A percentile compares a stretch with the other conserved stretches of the same genome.
Conservation (phyloP, 2,329 filamentous ascomycete species). For the Chaetomiaceae sp. region DNA sequence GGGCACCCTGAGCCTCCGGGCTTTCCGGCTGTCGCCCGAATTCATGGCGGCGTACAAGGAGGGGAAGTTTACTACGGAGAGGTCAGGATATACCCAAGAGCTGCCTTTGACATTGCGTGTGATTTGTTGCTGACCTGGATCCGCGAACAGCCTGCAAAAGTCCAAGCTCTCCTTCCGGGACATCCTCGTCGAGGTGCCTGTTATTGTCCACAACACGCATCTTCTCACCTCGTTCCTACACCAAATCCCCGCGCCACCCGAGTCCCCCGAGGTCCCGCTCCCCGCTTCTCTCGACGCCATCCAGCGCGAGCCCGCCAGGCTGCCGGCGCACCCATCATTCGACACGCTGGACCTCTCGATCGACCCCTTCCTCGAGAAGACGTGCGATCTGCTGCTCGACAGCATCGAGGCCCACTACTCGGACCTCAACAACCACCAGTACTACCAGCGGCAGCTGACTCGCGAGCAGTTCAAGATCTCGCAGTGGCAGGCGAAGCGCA, state of each 20-base stretch:
- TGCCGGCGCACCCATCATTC: conserved; percentile 79
- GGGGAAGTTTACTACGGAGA: conserved; percentile 94
- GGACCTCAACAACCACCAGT: conserved; percentile 98
- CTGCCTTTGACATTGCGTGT: conserved; percentile 25
- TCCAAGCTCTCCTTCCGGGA: conserved; percentile 91
- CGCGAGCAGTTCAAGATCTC: conserved; percentile 96
- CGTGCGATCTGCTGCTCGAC: conserved; percentile 91
- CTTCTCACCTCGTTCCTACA: conserved; percentile 93
- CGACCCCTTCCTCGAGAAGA: conserved; percentile 97
- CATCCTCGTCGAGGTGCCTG: conserved; percentile 84
- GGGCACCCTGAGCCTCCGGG: conserved; percentile 81
- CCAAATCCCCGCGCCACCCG: conserved; percentile 70
- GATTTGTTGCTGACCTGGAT: neutral
- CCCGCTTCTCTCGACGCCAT: conserved; percentile 77
- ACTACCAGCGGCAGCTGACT: conserved; percentile 87
- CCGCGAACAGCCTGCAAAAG: conserved; percentile 73
- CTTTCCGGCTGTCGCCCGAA: conserved; percentile 79
- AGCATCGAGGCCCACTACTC: conserved; percentile 98
- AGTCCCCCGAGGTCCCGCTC: conserved; percentile 64
- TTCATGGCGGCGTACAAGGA: conserved; percentile 95
- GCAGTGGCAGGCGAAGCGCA: conserved; percentile 94
- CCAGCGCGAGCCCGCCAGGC: conserved; percentile 56
- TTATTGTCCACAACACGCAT: conserved; percentile 93
- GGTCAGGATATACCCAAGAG: conserved; percentile 49
- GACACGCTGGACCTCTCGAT: conserved; percentile 89